phyloP scores from a whole-genome alignment of 768 basidiomycete species.

The Pleurotus tuoliensis region DNA sequence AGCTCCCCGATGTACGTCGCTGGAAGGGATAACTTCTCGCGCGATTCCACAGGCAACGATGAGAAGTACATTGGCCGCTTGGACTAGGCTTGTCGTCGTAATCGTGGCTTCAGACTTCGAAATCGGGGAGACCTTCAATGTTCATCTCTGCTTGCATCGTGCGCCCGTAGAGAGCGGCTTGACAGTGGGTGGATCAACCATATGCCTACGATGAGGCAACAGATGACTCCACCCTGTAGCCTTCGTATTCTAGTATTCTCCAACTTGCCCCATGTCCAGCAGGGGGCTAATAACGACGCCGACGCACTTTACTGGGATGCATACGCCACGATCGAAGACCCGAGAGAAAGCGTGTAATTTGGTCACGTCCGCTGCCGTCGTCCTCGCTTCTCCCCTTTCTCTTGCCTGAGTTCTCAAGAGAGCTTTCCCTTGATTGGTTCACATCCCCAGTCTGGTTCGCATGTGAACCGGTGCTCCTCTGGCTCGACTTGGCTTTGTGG shows the following conservation, averaged over 20 bases:
- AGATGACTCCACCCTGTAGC: too few species aligned
- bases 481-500: slow-evolving; percentile 2
- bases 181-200: too few species aligned
- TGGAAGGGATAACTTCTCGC: slow-evolving; percentile 1
- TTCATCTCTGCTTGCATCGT: too few species aligned
- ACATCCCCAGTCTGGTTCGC: background rate
- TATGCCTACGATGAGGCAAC: too few species aligned
- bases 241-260: too few species aligned
- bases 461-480: background rate
- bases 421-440: slow-evolving; percentile 7
- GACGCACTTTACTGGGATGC: slow-evolving; percentile 5
- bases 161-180: too few species aligned
- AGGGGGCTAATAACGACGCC: background rate
- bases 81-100: too few species aligned
- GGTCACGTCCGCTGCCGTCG: slow-evolving; percentile 5
- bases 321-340: slow-evolving; percentile 1
- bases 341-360: background rate
- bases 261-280: too few species aligned
- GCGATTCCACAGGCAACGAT: slow-evolving; percentile 9
- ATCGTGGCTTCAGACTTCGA: too few species aligned
- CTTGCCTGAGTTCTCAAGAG: slow-evolving; percentile 1
- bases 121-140: too few species aligned
- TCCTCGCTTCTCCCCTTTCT: background rate
- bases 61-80: background rate
- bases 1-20: too few species aligned